Evolutionary conservation across 345 rosid genomes (phyloP), one percentile per base, ranked within the genome.

Genomic region (Geranium brycei): DNA sequence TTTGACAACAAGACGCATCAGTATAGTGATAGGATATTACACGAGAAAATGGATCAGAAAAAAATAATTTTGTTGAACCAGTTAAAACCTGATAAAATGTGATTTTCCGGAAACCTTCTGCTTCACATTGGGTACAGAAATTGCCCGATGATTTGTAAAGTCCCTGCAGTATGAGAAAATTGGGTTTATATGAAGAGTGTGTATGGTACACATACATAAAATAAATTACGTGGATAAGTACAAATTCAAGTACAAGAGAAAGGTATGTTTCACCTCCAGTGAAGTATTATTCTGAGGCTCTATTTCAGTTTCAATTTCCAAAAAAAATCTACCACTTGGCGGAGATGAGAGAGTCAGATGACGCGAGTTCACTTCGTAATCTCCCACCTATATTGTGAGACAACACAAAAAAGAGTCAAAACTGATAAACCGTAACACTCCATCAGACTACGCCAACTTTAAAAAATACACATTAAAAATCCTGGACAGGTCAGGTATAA

Each of bases 91-190:
- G 97, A 75, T 86, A 95, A 75, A 76, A 95, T 57, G 97, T 95
- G 62, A 95, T 91, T 71, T 88, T 91, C 19, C 92, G 83, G 75
- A 95, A 95, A 68, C 96, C 97, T 81, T 95, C 99, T 32, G 99
- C 97, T 85, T 93, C 97, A 66, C 99, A 91, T 69, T 93, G 99
- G 11, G 99, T 91, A 80, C 99, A 91, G 78, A 88, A 95, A 74
- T 82, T 88, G 68, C 89, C 89, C 64, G 97, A 88, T 51, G 99
- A 85, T 78, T 85, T 85, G 87, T 91, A 95, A 68, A 95, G 97
- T 60, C 96, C 99, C 99, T 91, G 63, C 19, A 62, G 59, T 51
- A 14, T 31, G 68, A 64, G 23, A 68, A 38, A 28, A 3, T 1
- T n/a, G 17, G 67, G 47, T 30, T 58, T 8, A 47, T 40, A 13